Evolutionary conservation across 208 protist species (phyloP).

Genomic region (Entamoeba moshkovskii): DNA sequence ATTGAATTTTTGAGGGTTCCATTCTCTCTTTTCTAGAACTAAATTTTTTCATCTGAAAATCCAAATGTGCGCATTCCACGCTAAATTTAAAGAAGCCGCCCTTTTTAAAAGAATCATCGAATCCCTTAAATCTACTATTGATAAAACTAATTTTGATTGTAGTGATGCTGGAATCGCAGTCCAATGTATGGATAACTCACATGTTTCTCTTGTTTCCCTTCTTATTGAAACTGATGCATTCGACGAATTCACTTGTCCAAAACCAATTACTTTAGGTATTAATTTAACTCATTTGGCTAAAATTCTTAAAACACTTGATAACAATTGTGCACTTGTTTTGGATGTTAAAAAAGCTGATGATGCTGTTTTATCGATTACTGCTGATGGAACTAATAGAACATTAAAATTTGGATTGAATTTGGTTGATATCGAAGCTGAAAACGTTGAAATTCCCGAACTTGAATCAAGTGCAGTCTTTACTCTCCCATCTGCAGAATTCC

Average conservation of each 20-base stretch:
- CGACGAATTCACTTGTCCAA: background rate
- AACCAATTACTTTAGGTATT: background rate
- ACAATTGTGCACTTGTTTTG: background rate
- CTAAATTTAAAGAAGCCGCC: background rate
- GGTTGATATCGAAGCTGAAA: background rate
- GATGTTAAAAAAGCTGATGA: background rate
- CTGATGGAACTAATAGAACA: background rate
- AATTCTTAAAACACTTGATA: background rate
- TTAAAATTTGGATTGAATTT: background rate
- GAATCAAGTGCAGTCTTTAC: background rate
- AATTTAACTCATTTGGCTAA: background rate
- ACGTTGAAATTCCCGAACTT: background rate
- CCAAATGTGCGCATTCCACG: background rate
- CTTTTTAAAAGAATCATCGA: background rate
- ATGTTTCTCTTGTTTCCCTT: background rate
- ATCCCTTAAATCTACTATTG: background rate
- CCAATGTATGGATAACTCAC: background rate
- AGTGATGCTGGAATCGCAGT: background rate
- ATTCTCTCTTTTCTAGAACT: no score
- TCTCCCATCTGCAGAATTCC: background rate
- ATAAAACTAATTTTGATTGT: background rate
- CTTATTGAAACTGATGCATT: background rate
- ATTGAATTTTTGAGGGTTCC: no score
- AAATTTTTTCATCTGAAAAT: no score
- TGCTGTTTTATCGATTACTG: background rate